phyloP scores from a whole-genome alignment of 331 rosid species.

The Cucumis variabilis region DNA sequence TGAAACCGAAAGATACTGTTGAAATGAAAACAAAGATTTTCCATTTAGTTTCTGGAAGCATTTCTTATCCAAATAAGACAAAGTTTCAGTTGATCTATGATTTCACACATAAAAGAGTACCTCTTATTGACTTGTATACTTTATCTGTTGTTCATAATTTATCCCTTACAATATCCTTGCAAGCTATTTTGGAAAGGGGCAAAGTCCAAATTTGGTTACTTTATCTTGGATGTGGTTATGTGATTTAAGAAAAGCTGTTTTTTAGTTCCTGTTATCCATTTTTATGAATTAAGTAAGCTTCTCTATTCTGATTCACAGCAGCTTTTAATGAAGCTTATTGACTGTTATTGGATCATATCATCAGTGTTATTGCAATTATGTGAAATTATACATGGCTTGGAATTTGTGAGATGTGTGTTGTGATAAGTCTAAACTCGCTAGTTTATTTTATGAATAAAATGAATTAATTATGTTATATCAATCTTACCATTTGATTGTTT shows the following conservation, averaged over 20 bases:
- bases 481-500: not conserved
- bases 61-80: not conserved
- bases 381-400: not conserved
- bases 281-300: not conserved
- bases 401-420: not conserved
- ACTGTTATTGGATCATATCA: not conserved
- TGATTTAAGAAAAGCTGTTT: not conserved
- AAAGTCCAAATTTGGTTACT: not conserved
- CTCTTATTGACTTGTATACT: not conserved
- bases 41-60: not conserved
- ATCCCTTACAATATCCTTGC: not conserved
- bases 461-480: not conserved
- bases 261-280: not conserved
- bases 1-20: not conserved
- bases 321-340: not conserved
- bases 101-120: not conserved
- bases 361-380: not conserved
- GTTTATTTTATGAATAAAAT: not conserved
- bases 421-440: not conserved
- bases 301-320: conserved; percentile 4
- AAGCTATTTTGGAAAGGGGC: not conserved
- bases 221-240: not conserved
- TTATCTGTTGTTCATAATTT: not conserved
- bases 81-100: not conserved
- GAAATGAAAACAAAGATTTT: not conserved